Evolutionary conservation across 805 yeast genomes (phyloP).

Genomic region (Spencermartinsiella europaea): DNA sequence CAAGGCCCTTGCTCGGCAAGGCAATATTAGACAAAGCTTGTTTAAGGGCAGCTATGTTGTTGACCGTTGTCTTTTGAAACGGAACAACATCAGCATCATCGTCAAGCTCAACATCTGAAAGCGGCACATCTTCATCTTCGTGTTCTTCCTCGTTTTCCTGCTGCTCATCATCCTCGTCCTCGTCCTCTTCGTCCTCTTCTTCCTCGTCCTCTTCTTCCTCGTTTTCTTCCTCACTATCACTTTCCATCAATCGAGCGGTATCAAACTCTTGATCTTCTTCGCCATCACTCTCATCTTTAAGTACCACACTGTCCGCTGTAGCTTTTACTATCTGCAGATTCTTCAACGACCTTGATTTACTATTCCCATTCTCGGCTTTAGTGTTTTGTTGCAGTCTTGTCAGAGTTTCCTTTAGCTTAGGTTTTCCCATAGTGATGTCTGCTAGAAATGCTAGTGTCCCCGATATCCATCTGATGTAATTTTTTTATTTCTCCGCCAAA

Average conservation of each 20-base stretch:
- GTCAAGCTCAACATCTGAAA: constrained; percentile 87
- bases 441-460: too few relatives aligned
- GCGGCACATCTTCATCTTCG: constrained; percentile 77
- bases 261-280: constrained; percentile 32
- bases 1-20: constrained; percentile 54
- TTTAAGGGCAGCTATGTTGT: constrained; percentile 69
- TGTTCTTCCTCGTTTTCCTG: constrained; percentile 55
- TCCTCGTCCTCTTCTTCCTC: constrained; percentile 34
- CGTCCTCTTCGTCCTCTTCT: constrained; percentile 42
- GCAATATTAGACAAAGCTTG: constrained; percentile 28
- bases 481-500: neutral
- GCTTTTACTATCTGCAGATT: constrained; percentile 17
- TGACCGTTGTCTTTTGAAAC: constrained; percentile 79
- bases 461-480: too few relatives aligned
- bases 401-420: neutral
- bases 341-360: constrained; percentile 29
- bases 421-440: too few relatives aligned
- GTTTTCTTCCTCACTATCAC: constrained; percentile 25
- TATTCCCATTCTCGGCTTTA: constrained; percentile 27
- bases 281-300: constrained; percentile 32
- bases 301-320: constrained; percentile 24
- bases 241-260: constrained; percentile 29
- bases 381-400: neutral
- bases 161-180: constrained; percentile 44
- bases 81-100: constrained; percentile 95